phyloP scores from a whole-genome alignment of 1,284 basidiomycete species.

The Cutaneotrichosporon cutaneum region DNA sequence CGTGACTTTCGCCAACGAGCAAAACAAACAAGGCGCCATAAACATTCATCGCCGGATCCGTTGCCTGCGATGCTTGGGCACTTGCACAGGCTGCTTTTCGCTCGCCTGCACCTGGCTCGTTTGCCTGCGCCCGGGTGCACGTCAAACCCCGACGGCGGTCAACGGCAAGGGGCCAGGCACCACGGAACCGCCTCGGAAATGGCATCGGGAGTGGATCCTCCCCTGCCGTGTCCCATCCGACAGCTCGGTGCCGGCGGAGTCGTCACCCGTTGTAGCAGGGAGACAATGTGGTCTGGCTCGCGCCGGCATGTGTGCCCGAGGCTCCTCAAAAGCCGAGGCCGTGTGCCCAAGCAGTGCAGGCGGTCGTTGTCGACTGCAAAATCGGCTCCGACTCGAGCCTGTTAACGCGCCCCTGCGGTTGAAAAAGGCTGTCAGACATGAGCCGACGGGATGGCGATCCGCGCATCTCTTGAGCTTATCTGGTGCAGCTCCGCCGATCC shows the following conservation, averaged over 20 bases:
- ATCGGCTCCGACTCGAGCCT: no score
- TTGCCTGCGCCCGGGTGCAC: no score
- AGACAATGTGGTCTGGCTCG: neutral
- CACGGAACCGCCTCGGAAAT: constrained; percentile 7
- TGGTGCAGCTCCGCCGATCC: neutral
- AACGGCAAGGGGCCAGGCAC: neutral
- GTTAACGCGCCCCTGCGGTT: neutral
- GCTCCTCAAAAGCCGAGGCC: neutral
- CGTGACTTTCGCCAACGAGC: neutral
- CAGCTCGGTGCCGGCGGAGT: neutral
- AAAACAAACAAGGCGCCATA: neutral
- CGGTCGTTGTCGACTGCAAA: no score
- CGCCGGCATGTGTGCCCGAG: neutral
- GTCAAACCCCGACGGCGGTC: neutral
- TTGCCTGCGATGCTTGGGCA: no score
- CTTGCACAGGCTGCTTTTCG: no score
- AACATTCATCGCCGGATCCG: neutral
- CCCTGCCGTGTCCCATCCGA: constrained; percentile 3
- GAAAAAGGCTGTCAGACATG: neutral
- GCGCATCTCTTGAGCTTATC: neutral
- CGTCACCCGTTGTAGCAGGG: neutral
- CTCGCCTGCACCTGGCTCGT: neutral
- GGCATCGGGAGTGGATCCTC: neutral
- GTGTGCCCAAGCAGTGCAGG: no score
- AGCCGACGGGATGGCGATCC: neutral